Evolutionary conservation across 768 basidiomycete genomes (phyloP), one percentile per base, ranked within the genome.

Genomic region (Suillus decipiens): DNA sequence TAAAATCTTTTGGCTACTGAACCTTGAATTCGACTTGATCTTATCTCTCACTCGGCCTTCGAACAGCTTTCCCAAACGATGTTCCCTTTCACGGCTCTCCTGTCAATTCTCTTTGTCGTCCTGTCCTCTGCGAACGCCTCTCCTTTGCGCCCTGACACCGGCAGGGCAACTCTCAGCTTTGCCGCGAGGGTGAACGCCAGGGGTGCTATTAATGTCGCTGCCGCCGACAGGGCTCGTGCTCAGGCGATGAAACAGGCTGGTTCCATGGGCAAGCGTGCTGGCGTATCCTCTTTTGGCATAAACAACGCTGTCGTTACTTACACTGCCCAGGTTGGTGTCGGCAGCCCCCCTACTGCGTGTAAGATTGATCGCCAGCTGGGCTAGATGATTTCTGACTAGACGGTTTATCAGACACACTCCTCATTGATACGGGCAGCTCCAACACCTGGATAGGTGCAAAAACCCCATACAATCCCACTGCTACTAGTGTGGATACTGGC

Each of bases 371-470:
- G 31, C 22, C 22, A 17, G 8, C 3, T 22, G 24, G 31, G 6
- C 50, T 2, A 17, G 9, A 22, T n/a, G 3, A 14, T n/a, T 47
- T 42, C 39, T 60, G 55, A 61, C 7, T 55, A 17, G 1, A 34
- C 37, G 54, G n/a, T 24, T 17, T 14, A 24, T 8, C 36, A 77
- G 77, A 68, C 48, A 66, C 66, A 8, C 67, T 76, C 19, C 28
- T 76, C 5, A 60, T 77, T 15, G 75, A 77, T 51, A 76, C 76
- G 1, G 75, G 75, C 55, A 77, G 75, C 58, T 65, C 73, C 3
- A 71, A 70, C 34, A 76, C 76, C 2, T 76, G 75, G 73, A 41
- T 76, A 11, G 75, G 75, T 57, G 73, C 75, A 17, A 61, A 33
- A 11, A 54, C 60, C 0, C 15, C 39, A 43, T 77, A 75, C 43